Evolutionary conservation across 2,329 filamentous ascomycete genomes (phyloP), one percentile per base, ranked within the genome.

Genomic region (Cladorrhinum sp.): DNA sequence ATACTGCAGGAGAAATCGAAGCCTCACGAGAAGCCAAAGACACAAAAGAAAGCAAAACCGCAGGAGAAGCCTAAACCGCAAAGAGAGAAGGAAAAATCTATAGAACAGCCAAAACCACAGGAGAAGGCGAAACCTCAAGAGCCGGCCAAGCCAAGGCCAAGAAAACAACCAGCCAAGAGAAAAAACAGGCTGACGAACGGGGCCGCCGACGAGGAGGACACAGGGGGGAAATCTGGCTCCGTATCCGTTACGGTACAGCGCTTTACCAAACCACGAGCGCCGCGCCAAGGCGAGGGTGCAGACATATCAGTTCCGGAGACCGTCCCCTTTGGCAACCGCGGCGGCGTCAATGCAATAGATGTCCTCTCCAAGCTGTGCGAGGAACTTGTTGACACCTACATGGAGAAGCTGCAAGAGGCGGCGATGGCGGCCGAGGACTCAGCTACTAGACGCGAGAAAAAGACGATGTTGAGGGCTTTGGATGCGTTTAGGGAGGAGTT

Each of bases 171-270:
- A 63, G 46, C 50, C 49, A 65, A 66, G 49, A 65, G 60, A 57
- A 62, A 64, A 56, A 56, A 20, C 21, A 52, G 24, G 57, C 49
- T 53, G 33, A 33, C 52, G 18, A 48, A 33, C 3, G 64, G 66
- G 28, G 67, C 61, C 16, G 60, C 68, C 58, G 63, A 58, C 28
- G 60, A 64, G 55, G 28, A 60, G 39, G 55, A 63, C 56, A 60
- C 26, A 46, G 59, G 59, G 68, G 64, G 61, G 62, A 65, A 64
- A 57, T 73, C 69, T 12, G 69, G 69, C 36, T 69, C 75, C 4
- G 77, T 87, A 49, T 80, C 84, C 5, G 79, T 88, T n/a, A 82
- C 78, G 1, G 82, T 87, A 0, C 84, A 88, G 68, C 79, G 86
- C 12, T 85, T 86, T 66, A 83, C 81, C n/a, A 76, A 77, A 56